Conservation (phyloP, 345 rosid genomes). For the Eucalyptus rudis region DNA sequence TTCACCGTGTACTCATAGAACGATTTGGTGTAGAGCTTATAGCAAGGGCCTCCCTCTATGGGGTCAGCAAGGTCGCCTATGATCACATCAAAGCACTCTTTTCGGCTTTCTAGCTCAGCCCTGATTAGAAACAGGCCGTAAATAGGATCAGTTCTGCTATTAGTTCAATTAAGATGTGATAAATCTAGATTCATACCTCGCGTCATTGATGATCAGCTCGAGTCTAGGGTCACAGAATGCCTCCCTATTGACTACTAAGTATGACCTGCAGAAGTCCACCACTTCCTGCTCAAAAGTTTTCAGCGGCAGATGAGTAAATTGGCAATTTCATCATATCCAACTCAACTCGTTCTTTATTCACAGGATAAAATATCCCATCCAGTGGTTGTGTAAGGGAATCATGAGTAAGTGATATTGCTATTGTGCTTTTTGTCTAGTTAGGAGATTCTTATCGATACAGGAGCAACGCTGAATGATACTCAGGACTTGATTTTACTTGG, state of each 20-base stretch:
- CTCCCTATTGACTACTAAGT: conserved; percentile 33
- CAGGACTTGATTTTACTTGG: not conserved
- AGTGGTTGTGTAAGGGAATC: not conserved
- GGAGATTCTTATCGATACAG: not conserved
- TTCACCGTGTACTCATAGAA: conserved; percentile 39
- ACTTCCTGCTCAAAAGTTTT: conserved; percentile 30
- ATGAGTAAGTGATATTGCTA: not conserved
- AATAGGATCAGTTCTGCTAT: not conserved
- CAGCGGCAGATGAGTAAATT: not conserved
- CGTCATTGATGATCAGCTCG: conserved; percentile 46
- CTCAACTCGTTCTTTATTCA: not conserved
- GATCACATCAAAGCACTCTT: conserved; percentile 37
- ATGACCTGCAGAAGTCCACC: conserved; percentile 49
- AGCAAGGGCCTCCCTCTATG: conserved; percentile 62
- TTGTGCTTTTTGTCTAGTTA: not conserved
- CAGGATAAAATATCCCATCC: not conserved
- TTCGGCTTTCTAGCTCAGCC: conserved; percentile 33
- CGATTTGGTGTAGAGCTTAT: conserved; percentile 50
- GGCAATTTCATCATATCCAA: not conserved
- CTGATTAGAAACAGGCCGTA: conserved; percentile 1
- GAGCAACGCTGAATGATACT: not conserved
- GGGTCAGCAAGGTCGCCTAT: conserved; percentile 69
- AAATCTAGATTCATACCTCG: conserved; percentile 7
- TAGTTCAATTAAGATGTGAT: not conserved
- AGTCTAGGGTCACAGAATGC: conserved; percentile 38